Conservation (phyloP, 768 basidiomycete species). For the Panus rudis region DNA sequence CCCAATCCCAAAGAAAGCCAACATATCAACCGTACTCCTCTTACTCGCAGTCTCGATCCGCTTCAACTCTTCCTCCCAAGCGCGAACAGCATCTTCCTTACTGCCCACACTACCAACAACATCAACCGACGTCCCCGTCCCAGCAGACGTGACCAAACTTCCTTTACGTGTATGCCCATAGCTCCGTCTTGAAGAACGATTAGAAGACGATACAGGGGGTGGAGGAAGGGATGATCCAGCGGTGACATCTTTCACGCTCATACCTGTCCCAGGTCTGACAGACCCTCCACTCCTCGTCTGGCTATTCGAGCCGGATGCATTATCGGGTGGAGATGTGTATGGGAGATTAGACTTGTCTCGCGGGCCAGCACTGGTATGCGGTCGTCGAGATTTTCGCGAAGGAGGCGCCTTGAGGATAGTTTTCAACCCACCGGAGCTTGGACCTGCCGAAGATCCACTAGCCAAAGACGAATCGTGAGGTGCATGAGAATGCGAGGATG, state of each 20-base stretch:
- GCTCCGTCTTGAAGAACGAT: not conserved
- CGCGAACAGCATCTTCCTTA: slow-evolving; percentile 26
- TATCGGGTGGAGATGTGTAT: slow-evolving; percentile 13
- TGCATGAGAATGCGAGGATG: not conserved
- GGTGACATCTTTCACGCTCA: not conserved
- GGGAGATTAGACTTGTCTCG: slow-evolving; percentile 41
- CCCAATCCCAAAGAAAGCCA: slow-evolving; percentile 24
- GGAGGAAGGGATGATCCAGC: too few relatives aligned
- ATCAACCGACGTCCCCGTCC: not conserved
- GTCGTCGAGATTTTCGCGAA: slow-evolving; percentile 37
- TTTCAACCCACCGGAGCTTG: slow-evolving; percentile 19
- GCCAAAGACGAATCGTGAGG: not conserved
- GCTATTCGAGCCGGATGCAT: slow-evolving; percentile 6
- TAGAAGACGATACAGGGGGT: too few relatives aligned
- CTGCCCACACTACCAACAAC: slow-evolving; percentile 8
- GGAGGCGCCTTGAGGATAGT: slow-evolving; percentile 14
- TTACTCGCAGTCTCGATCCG: slow-evolving; percentile 59
- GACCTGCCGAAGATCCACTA: slow-evolving; percentile 10
- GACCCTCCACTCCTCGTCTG: slow-evolving; percentile 11
- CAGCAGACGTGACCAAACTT: not conserved
- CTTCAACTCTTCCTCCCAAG: slow-evolving; percentile 76
- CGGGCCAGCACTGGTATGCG: slow-evolving; percentile 72
- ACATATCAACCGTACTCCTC: slow-evolving; percentile 32
- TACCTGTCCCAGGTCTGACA: slow-evolving; percentile 2
- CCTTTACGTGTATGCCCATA: not conserved